Base-by-base conservation (phyloP, 2,329 filamentous ascomycete species). In the Nothophoma quercina region DNA sequence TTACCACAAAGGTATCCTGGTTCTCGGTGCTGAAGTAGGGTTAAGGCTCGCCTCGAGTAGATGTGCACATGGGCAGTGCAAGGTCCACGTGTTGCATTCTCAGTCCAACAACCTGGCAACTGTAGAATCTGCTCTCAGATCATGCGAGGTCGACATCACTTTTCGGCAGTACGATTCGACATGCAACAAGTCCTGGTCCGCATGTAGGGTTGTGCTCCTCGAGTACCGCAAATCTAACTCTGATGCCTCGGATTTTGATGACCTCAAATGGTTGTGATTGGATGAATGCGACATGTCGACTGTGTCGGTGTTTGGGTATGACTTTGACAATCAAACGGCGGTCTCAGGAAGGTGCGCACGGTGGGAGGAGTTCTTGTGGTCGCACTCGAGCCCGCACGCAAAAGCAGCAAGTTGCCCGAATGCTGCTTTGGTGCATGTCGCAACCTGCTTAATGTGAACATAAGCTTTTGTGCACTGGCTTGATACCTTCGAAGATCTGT, bases 11-110 rank as follows among this genome's bases (percentile, higher is more conserved):
- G 25, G 32, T 8, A 43, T 36, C 49, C 42, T 38, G 5, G 30
- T 29, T 3, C 9, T n/a, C 7, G 12, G n/a, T 28, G 12, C n/a
- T 39, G 38, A 13, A 42, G 12, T 16, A 19, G 34, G 15, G 19
- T 32, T 9, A 28, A 33, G 19, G 26, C 23, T 43, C 18, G 43
- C 32, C 38, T 42, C 38, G 38, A 23, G 33, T 47, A 38, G 50
- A 47, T 33, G 16, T 47, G 30, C 21, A 7, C 43, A 38, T 15
- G 26, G 38, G 21, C 10, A 12, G 9, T 10, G 29, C 22, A 16
- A 15, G 9, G 5, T 28, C 15, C 32, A 42, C 23, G 18, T 32
- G 23, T 25, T 39, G 26, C 38, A 34, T 21, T 21, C 22, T 33
- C 22, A 33, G n/a, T 15, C 12, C 7, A 19, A 8, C 5, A 30